Base-by-base conservation (phyloP, 306 rosid genomes). In the Gleditsia sinensis region DNA sequence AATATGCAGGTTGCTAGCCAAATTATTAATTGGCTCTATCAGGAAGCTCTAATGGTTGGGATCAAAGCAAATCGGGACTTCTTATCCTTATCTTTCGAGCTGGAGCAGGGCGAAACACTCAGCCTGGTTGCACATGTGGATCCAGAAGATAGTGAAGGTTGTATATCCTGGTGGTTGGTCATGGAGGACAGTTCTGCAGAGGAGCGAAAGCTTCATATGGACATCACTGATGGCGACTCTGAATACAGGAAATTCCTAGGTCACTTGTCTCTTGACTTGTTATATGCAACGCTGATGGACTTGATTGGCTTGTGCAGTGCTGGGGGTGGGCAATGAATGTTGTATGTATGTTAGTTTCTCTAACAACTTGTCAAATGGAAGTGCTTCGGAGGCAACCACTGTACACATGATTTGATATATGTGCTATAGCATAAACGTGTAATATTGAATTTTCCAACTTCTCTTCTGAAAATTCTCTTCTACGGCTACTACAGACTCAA, bases 121-220 rank as follows among this genome's bases (percentile, higher is more conserved):
- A 80, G 87, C 54, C 80, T 94, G 70, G 85, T 86, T 60, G 98
- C 97, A 39, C 92, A 87, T 51, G 95, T 94, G 60, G 92, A 91
- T 79, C 96, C 96, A 11, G 95, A 90, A 65, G 96, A 91, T 69
- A 62, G 57, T 60, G 86, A 86, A 39, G 96, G 96, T 14, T 88
- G 94, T 78, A 90, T 94, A 75, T 91, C 96, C 6, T 94, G 97
- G 98, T 91, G 89, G 93, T 78, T 94, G 83, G 87, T 91, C 28
- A 86, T 94, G 86, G 96, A 90, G 49, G 87, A 88, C 53, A 80
- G 88, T 67, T 81, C 88, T 30, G 70, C 83, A 11, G 97, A 90
- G 82, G 94, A 88, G 79, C 76, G 75, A 65, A 90, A 91, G 68
- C 87, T 90, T 82, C 83, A 67, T 11, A 54, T 83, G 51, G 92